Conservation (phyloP, 148 eudicot genomes). For the Amaranthus cruentus region DNA sequence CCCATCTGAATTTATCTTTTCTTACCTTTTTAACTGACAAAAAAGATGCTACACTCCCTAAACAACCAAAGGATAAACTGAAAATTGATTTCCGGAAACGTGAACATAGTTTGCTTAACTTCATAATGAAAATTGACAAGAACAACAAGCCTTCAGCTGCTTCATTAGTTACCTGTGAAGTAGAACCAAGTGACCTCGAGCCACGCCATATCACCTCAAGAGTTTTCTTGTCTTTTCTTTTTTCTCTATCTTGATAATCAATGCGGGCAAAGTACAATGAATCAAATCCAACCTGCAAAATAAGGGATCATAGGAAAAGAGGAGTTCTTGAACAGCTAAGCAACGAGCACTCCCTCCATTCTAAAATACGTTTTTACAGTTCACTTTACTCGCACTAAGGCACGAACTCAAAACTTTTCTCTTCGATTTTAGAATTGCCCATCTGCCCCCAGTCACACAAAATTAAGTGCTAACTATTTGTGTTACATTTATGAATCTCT, state of each 20-base stretch:
- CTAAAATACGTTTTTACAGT: too few species aligned
- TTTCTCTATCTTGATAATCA: conserved; percentile 81
- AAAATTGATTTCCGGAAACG: background rate
- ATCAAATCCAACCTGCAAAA: conserved; percentile 67
- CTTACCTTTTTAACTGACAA: background rate
- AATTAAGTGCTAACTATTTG: too few species aligned
- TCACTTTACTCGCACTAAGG: too few species aligned
- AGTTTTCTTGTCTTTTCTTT: conserved; percentile 54
- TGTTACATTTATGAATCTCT: too few species aligned
- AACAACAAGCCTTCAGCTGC: background rate
- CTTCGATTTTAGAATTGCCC: too few species aligned
- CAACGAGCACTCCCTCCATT: background rate
- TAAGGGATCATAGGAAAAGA: background rate
- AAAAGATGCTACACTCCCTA: background rate
- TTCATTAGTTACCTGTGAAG: conserved; percentile 50
- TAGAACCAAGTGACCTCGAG: conserved; percentile 63
- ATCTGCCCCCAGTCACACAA: too few species aligned
- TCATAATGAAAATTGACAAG: background rate
- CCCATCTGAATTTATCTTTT: background rate
- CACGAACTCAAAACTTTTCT: too few species aligned
- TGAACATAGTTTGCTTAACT: background rate
- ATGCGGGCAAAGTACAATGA: conserved; percentile 72
- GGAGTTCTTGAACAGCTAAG: background rate
- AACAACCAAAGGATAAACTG: background rate
- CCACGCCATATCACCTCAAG: conserved; percentile 77